Base-by-base conservation (phyloP, 1,284 basidiomycete genomes). In the Rhodotorula mucilaginosa region DNA sequence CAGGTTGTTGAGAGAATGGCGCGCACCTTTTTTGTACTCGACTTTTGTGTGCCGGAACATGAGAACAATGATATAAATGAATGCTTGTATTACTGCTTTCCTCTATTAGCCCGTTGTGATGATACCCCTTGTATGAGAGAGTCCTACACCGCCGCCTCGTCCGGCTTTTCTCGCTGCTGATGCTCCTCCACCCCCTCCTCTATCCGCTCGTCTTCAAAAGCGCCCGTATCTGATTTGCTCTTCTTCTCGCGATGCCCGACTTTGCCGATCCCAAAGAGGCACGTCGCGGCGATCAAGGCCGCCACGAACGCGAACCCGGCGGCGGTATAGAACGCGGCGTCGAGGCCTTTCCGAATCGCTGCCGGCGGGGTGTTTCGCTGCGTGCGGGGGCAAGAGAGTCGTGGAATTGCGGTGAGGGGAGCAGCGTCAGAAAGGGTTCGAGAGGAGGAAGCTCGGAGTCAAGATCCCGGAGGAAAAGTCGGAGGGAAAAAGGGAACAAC, bases 221-320 rank as follows among this genome's bases (percentile, higher is more conserved):
- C 31, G 18, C 34, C 61, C 21, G 2, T 23, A 10, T 31, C 10
- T 5, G 18, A 18, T 12, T 13, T 8, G 47, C 58, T 60, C n/a
- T 12, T n/a, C 49, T 31, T 34, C 49, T 61, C 62, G 13, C 58
- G 31, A 16, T 64, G 61, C 8, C 64, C 71, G 39, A 67, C 64
- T 31, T 65, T 56, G 19, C 68, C 68, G 15, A 66, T 67, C 56
- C 67, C 61, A 3, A n/a, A 44, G 21, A 70, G n/a, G 6, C 69
- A 56, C 3, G 57, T 61, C 8, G 59, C 49, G 16, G 48, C 51
- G 23, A 70, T 46, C 3, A 70, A 7, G 4, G 60, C 44, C 12
- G 58, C 69, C 47, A 67, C n/a, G 49, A 66, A 70, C 0, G 69
- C 64, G n/a, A 70, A 70, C 5, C 54, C 69, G 8, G 69, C 61